phyloP scores from a whole-genome alignment of 2,329 filamentous ascomycete species.

The Cadophora gregata region DNA sequence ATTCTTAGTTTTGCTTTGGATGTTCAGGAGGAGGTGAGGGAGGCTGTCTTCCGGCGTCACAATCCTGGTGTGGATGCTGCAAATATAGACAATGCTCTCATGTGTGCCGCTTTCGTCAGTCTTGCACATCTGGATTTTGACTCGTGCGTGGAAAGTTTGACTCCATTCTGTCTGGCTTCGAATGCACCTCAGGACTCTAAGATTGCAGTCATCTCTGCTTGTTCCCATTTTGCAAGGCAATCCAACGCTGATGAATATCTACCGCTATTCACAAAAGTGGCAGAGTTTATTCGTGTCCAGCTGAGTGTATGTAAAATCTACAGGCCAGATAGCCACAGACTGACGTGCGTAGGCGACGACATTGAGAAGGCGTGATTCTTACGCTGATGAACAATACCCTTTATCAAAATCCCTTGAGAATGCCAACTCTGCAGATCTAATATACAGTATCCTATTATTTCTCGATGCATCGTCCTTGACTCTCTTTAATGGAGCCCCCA shows the following conservation, averaged over 20 bases:
- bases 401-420: slow-evolving; percentile 50
- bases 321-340: slow-evolving; percentile 15
- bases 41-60: slow-evolving; percentile 66
- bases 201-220: slow-evolving; percentile 66
- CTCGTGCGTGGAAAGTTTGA: slow-evolving; percentile 60
- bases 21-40: slow-evolving; percentile 71
- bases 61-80: slow-evolving; percentile 53
- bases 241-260: slow-evolving; percentile 56
- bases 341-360: slow-evolving; percentile 36
- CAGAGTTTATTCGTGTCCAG: slow-evolving; percentile 62
- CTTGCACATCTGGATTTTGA: slow-evolving; percentile 67
- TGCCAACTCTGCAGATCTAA: slow-evolving; percentile 50
- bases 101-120: slow-evolving; percentile 71
- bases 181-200: slow-evolving; percentile 65
- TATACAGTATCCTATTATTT: slow-evolving; percentile 62
- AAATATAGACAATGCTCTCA: slow-evolving; percentile 66
- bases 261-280: slow-evolving; percentile 60
- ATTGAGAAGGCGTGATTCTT: slow-evolving; percentile 38
- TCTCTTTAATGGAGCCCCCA: slow-evolving; percentile 52
- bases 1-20: slow-evolving; percentile 70
- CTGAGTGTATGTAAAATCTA: slow-evolving; percentile 55
- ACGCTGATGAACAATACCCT: slow-evolving; percentile 47
- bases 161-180: slow-evolving; percentile 61
- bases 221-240: slow-evolving; percentile 65
- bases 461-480: slow-evolving; percentile 59